phyloP scores from a whole-genome alignment of 768 basidiomycete genomes.

The Psilocybe azurescens region DNA sequence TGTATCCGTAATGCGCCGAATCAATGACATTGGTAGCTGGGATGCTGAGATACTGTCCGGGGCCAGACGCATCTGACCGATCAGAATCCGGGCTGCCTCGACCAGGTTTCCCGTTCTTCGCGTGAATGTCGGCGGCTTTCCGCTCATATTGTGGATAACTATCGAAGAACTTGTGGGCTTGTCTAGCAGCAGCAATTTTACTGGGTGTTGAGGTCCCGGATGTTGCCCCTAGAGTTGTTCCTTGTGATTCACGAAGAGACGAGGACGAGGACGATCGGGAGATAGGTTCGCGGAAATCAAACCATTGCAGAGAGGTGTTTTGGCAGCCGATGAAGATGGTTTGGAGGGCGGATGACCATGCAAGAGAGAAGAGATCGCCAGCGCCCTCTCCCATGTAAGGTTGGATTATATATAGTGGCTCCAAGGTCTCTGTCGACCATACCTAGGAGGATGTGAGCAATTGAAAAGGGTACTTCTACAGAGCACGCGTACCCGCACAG shows the following conservation, averaged over 20 bases:
- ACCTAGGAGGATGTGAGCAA: conserved; percentile 48
- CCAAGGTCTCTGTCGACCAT: conserved; percentile 78
- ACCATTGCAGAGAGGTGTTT: conserved; percentile 93
- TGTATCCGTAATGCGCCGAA: conserved; percentile 94
- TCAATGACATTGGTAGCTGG: conserved; percentile 75
- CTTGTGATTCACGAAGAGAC: conserved; percentile 10
- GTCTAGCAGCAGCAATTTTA: conserved; percentile 41
- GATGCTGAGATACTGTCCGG: conserved; percentile 55
- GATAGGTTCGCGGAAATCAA: conserved; percentile 51
- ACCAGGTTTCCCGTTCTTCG: conserved; percentile 53
- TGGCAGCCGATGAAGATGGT: conserved; percentile 90
- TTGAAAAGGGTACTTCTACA: neutral
- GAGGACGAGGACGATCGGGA: conserved; percentile 23
- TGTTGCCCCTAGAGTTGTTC: conserved; percentile 11
- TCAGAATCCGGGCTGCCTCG: conserved; percentile 39
- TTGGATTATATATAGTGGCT: conserved; percentile 71
- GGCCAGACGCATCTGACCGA: conserved; percentile 30
- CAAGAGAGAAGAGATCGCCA: conserved; percentile 87
- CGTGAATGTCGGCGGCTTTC: conserved; percentile 68
- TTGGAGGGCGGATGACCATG: conserved; percentile 71
- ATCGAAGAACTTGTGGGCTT: conserved; percentile 91
- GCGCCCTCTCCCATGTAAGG: conserved; percentile 83
- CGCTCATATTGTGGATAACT: conserved; percentile 80
- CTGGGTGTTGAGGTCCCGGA: conserved; percentile 46
- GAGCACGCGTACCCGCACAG: conserved; percentile 67